Evolutionary conservation across 225 moss, liverwort and hornwort genomes (phyloP), one percentile per base, ranked within the genome.

Genomic region (Sphagnum tenellum): DNA sequence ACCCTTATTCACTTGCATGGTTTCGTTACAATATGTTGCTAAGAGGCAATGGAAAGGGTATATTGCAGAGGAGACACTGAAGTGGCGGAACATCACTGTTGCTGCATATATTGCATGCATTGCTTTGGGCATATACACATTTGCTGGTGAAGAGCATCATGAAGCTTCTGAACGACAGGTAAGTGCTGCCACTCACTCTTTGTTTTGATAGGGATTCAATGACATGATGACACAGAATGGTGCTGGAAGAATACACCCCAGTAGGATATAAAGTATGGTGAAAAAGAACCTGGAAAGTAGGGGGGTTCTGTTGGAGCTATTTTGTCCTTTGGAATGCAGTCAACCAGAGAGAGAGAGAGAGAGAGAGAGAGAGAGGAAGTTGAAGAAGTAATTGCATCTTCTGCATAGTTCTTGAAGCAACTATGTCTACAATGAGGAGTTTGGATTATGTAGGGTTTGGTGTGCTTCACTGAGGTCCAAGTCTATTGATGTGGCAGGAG

Each of bases 31-130:
- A 29, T 29, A 29, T 29, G 29, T 29, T 29, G 29, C 1, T 29
- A 29, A 29, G 29, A 29, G 29, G 29, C 29, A 29, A 29, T 29
- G 29, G 29, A 29, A 29, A 44, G 48, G 69, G 64, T 66, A 67
- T 49, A 53, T 6, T 66, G 60, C 71, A 82, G 82, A 82, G 55
- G 82, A 83, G 70, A 83, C 74, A 7, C 5, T 56, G 2, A 83
- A 83, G 67, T 79, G 83, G 83, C 79, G 77, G 12, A 83, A 69
- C 72, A 12, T 83, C 12, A 83, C 83, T 48, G 70, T 83, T 64
- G 83, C 79, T 56, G 83, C 83, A 56, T 79, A 83, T 49, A 63
- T 83, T 59, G 0, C 62, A 56, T 83, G 83, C 59, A 67, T 83
- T 46, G 44, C 62, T 60, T 0, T 77, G 70, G 83, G 83, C 59